phyloP scores from a whole-genome alignment of 2,329 filamentous ascomycete genomes.

The Aspergillus eucalypticola region DNA sequence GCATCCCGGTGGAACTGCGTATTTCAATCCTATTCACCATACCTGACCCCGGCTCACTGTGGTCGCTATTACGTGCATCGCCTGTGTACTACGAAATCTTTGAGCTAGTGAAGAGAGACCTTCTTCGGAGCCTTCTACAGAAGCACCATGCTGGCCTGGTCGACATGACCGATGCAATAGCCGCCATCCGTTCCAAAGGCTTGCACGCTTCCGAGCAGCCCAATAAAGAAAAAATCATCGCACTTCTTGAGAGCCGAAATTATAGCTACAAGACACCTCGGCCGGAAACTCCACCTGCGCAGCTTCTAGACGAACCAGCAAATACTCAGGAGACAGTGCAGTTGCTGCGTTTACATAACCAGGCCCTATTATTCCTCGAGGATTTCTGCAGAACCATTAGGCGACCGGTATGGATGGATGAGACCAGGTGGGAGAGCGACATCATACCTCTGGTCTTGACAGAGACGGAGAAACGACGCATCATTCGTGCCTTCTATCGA shows the following conservation, averaged over 20 bases:
- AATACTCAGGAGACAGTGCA: conserved; percentile 10
- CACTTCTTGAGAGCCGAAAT: conserved; percentile 19
- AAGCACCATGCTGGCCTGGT: conserved; percentile 14
- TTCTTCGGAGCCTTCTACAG: conserved; percentile 6
- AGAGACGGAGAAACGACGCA: conserved; percentile 13
- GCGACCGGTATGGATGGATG: conserved; percentile 4
- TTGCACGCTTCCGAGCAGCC: neutral
- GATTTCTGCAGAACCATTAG: conserved; percentile 4
- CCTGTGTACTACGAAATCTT: conserved; percentile 18
- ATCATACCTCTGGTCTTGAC: conserved; percentile 11
- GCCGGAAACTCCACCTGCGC: neutral
- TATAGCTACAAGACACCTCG: conserved; percentile 19
- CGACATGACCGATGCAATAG: conserved; percentile 19
- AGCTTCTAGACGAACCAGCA: conserved; percentile 6
- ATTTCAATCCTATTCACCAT: conserved; percentile 18
- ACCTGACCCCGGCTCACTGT: conserved; percentile 15
- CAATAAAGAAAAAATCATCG: conserved; percentile 17
- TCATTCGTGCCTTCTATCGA: conserved; percentile 22
- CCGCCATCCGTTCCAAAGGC: conserved; percentile 22
- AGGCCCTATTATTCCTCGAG: conserved; percentile 7
- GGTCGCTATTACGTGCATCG: conserved; percentile 21
- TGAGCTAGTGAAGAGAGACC: conserved; percentile 3
- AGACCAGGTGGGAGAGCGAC: neutral
- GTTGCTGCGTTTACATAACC: conserved; percentile 11
- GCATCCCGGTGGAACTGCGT: conserved; percentile 20